Evolutionary conservation across 495 filamentous ascomycete species (phyloP), one percentile per base, ranked within the genome.

Genomic region (Hypoxylon subgilvum): DNA sequence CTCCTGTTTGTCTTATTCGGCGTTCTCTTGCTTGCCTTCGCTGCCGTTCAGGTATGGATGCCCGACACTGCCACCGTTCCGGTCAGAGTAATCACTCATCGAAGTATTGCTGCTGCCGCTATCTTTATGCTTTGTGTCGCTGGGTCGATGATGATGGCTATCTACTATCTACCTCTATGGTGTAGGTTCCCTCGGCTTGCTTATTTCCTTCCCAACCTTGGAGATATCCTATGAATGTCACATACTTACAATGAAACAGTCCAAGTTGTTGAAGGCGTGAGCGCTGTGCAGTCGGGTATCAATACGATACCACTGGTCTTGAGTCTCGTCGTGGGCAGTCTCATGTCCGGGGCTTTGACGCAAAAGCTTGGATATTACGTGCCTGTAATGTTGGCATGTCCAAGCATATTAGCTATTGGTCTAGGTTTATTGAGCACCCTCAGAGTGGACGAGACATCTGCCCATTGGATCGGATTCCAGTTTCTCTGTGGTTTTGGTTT

Each of bases 21-120:
- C 0, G 67, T 90, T 17, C 76, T 91, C 6, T 71, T 84, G 6
- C 52, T 80, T 22, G 72, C 69, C 28, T 97, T 96, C 67, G 68
- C 80, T 16, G 75, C 63, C 5, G 68, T 92, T 9, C 88, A 97
- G 67, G 69, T 85, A 42, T 78, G 81, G 74, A 80, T 80, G 59
- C 82, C 84, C 2, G 85, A 94, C 10, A 84, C 78, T 5, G 93
- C 93, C 3, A 93, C 90, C 1, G 75, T 96, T 1, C 91, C 91
- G 5, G 81, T 83, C 2, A 82, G 85, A 27, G 75, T 96, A 47
- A 75, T 95, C 55, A 84, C 77, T 12, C 85, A 94, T 62, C 84
- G 91, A 5, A 89, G 80, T 48, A 83, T 97, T n/a, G 78, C 83
- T 27, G 79, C 77, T 16, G 82, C 82, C 1, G 72, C 79, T 0